These are phyloP conservation scores for Paramecium bursaria DNA, from an alignment of 73 alveolate species.

Conservation along the genomic window DNA sequence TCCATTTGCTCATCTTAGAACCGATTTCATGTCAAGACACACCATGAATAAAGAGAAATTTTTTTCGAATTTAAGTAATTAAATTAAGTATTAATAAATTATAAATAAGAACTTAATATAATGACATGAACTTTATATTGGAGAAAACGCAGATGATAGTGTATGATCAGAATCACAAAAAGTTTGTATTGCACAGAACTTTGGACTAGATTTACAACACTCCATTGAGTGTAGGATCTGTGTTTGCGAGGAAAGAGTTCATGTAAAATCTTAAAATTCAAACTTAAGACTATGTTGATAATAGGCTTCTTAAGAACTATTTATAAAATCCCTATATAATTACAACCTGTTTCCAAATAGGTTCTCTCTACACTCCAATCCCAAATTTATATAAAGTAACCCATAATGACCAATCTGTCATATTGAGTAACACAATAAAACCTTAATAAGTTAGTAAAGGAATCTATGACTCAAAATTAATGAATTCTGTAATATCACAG, in stretches of 20 bases:
- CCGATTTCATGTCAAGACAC: constrained; percentile 12
- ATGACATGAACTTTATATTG: constrained; percentile 22
- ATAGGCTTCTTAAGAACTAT: no score
- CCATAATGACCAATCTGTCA: constrained; percentile 49
- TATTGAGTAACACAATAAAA: not conserved
- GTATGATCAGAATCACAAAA: not conserved
- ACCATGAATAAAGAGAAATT: not conserved
- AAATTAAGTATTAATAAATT: constrained; percentile 4
- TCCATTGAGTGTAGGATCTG: constrained; percentile 9
- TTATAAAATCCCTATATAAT: constrained; percentile 35
- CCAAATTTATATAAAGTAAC: constrained; percentile 18
- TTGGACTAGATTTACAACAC: not conserved
- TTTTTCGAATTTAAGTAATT: not conserved
- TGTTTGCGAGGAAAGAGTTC: constrained; percentile 11
- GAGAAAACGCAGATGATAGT: not conserved
- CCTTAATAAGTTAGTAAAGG: not conserved
- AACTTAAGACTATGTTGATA: no score
- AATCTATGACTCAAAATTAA: constrained; percentile 41
- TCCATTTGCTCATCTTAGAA: constrained; percentile 36
- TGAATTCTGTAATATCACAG: not conserved
- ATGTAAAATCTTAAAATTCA: not conserved
- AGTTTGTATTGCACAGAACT: not conserved
- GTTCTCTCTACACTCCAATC: constrained; percentile 19
- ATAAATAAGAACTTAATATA: not conserved
- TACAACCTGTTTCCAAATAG: constrained; percentile 22